Conservation (phyloP, 179 eudicot genomes). For the Monotropa hypopitys region DNA sequence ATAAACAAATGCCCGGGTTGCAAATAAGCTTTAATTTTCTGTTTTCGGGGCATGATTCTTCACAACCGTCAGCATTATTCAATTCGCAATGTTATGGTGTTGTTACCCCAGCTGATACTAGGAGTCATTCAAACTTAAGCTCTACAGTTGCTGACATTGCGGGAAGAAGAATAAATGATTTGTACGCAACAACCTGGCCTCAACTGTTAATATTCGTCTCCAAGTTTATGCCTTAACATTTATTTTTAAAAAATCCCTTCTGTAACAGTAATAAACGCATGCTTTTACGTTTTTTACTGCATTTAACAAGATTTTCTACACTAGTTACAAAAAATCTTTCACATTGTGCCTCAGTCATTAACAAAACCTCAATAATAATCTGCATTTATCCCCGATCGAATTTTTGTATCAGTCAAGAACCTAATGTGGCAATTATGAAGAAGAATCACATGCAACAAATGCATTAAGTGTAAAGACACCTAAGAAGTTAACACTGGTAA, state of each 20-base stretch:
- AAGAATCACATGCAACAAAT: neutral
- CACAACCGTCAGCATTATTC: neutral
- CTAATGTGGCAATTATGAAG: neutral
- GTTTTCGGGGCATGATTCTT: neutral
- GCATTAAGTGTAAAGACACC: neutral
- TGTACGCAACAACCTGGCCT: neutral
- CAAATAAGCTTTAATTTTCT: neutral
- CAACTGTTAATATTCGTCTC: neutral
- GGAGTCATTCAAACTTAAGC: neutral
- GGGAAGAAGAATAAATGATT: neutral
- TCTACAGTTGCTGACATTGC: neutral
- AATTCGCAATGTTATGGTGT: neutral
- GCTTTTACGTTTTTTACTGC: neutral
- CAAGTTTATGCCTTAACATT: neutral
- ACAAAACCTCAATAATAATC: neutral
- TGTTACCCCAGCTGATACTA: neutral
- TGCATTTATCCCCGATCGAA: neutral
- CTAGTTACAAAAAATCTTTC: neutral
- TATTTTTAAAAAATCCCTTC: neutral
- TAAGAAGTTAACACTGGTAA: neutral
- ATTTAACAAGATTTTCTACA: neutral
- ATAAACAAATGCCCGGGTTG: neutral
- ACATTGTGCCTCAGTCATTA: neutral
- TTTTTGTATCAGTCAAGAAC: neutral
- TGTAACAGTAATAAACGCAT: neutral